Base-by-base conservation (phyloP, 441 rosid genomes). In the Populus trichocarpa region DNA sequence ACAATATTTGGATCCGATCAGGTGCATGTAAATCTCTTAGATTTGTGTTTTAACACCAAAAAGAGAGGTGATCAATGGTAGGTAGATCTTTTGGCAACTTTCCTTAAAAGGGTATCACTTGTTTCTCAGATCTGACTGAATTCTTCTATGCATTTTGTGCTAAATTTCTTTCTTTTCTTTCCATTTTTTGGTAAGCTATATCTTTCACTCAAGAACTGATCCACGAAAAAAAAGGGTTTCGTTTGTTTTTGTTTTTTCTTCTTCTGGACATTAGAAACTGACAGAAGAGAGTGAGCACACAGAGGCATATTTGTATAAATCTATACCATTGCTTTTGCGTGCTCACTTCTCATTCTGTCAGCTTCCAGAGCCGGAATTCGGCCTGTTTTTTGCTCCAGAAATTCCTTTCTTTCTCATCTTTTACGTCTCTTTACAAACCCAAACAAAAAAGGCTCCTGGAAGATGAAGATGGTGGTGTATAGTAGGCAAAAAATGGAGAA, bases 281-380 rank as follows among this genome's bases (percentile, higher is more conserved):
- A 96, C 99, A 93, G 99, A 93, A 96, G 99, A 96, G 99, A 92
- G 97, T 91, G 99, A 92, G 98, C 98, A 96, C 99, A 85, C 93
- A 91, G 88, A 87, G 93, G 95, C 87, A 84, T 61, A 23, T 71
- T 87, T 86, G 91, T 89, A 93, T 90, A 79, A 75, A 32, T 70
- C 75, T 88, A 87, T 91, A 85, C 91, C 79, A 69, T 76, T 92
- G 91, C 95, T 87, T 89, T 89, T 93, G 94, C 83, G 99, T 96
- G 99, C 99, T 92, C 95, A 92, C 86, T 81, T 83, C 94, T 91
- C 97, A 86, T 85, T 78, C 86, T 89, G 99, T 94, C 98, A 90
- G 78, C 79, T 88, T 88, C 90, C 83, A 77, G 78, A 63, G 84
- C 85, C 82, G 80, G 86, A 83, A 81, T 83, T 53, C 22, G 82